Base-by-base conservation (phyloP, 768 basidiomycete genomes). In the Exidia glandulosa region DNA sequence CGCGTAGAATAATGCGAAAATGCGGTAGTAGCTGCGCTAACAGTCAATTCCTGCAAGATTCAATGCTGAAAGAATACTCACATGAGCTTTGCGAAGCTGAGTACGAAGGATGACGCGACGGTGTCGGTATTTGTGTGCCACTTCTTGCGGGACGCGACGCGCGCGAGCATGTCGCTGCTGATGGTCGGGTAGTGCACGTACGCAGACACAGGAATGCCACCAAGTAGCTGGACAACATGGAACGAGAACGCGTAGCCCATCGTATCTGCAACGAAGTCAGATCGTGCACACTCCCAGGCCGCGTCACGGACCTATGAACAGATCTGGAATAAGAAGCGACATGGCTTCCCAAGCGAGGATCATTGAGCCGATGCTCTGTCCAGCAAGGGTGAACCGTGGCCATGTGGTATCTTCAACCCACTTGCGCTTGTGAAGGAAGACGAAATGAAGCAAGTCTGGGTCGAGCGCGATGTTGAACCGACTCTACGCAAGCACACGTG, bases 221-320 rank as follows among this genome's bases (percentile, higher is more conserved):
- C 79, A 2, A 95, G 67, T 57, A 83, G 72, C 0, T 81, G 73
- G 7, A 94, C 85, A 32, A 88, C 74, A 19, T 87, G 91, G 70
- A 90, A 93, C 2, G 92, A 91, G 68, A 97, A 97, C 0, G 94
- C 93, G 66, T 94, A 96, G 31, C 96, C 96, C 94, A 98, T 98
- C 0, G 94, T 92, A 69, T 99, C 95, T 96, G 65, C 2, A 48
- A 52, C 23, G 16, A 29, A 6, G 30, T 54, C 3, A 54, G 30
- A 33, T 25, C 14, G 32, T 14, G 14, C 19, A 13, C 34, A 29
- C 16, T 23, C 4, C 57, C 54, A 56, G 59, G 63, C n/a, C 59
- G 52, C 16, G 29, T 48, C 25, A 47, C 81, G 34, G 50, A 93
- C 94, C 94, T 36, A 99, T 88, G 73, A 85, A 99, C 1, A 95